A percentile compares a stretch with the other conserved stretches of the same genome.
Conservation (phyloP, 2,329 filamentous ascomycete genomes). For the Xenoacremonium recifei region DNA sequence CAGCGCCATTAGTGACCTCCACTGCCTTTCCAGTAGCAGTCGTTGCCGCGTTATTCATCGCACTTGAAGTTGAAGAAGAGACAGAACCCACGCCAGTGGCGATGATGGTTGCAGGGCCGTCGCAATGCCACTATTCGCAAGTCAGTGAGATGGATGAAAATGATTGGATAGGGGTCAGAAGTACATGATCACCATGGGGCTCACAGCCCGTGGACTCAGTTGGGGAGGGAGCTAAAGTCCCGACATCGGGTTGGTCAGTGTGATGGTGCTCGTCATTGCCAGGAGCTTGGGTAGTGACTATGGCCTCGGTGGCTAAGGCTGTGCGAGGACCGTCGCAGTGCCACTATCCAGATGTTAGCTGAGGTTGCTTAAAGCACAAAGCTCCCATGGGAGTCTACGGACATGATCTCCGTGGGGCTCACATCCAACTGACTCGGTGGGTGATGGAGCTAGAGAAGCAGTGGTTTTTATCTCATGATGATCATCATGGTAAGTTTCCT, state of each 20-base stretch:
- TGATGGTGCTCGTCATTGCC: background rate
- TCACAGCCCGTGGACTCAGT: constrained; percentile 23
- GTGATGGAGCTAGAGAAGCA: constrained; percentile 10
- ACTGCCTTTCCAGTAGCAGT: background rate
- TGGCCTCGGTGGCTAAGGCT: too few relatives aligned
- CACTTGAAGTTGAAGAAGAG: background rate
- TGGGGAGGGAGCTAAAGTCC: constrained; percentile 12
- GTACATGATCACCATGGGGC: constrained; percentile 21
- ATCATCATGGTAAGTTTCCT: constrained; percentile 1
- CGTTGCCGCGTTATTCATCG: background rate
- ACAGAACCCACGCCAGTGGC: too few relatives aligned
- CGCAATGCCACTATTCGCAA: too few relatives aligned
- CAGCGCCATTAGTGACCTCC: constrained; percentile 15
- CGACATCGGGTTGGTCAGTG: constrained; percentile 5
- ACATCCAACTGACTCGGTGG: constrained; percentile 23
- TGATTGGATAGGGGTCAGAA: too few relatives aligned
- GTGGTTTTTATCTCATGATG: constrained; percentile 11
- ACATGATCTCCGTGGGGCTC: constrained; percentile 23
- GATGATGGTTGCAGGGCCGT: too few relatives aligned
- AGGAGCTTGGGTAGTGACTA: constrained; percentile 1
- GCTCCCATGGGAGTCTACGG: too few relatives aligned
- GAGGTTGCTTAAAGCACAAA: too few relatives aligned
- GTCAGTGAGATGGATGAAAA: too few relatives aligned
- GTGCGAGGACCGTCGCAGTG: too few relatives aligned
- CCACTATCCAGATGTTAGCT: too few relatives aligned